Evolutionary conservation across 768 basidiomycete species (phyloP).

Genomic region (Inosperma sp.): DNA sequence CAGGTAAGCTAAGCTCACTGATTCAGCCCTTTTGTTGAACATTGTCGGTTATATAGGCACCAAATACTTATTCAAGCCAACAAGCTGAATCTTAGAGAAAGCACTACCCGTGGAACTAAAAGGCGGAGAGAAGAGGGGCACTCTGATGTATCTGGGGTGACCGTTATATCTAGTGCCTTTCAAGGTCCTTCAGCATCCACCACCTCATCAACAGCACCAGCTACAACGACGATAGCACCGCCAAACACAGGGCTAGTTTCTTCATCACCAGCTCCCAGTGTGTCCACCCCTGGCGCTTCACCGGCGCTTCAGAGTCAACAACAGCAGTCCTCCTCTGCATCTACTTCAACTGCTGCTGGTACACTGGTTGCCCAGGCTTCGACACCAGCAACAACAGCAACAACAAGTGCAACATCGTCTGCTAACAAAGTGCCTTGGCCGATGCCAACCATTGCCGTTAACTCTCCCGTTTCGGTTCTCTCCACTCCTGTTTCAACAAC

Average conservation of each 20-base stretch:
- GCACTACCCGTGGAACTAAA: slow-evolving; percentile 57
- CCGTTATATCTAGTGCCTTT: slow-evolving; percentile 27
- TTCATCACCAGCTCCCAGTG: slow-evolving; percentile 24
- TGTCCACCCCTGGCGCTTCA: slow-evolving; percentile 45
- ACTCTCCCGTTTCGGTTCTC: slow-evolving; percentile 54
- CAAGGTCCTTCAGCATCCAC: slow-evolving; percentile 32
- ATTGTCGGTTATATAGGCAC: slow-evolving; percentile 43
- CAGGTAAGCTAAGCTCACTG: slow-evolving; percentile 59
- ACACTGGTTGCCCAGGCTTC: too few relatives aligned
- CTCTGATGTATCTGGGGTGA: slow-evolving; percentile 16
- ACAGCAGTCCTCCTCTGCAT: slow-evolving; percentile 32
- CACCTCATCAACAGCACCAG: slow-evolving; percentile 18
- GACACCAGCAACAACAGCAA: slow-evolving; percentile 16
- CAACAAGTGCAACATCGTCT: slow-evolving; percentile 25
- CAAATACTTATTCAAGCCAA: slow-evolving; percentile 83
- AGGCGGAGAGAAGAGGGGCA: slow-evolving; percentile 38
- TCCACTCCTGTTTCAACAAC: slow-evolving; percentile 27
- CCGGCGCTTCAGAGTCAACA: slow-evolving; percentile 48
- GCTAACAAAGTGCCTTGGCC: slow-evolving; percentile 61
- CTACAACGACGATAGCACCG: slow-evolving; percentile 20
- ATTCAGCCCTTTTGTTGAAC: too few relatives aligned
- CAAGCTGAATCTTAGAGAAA: slow-evolving; percentile 71
- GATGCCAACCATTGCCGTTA: slow-evolving; percentile 67
- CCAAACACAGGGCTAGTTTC: slow-evolving; percentile 18
- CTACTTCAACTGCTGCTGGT: slow-evolving; percentile 22